Evolutionary conservation across 352 stramenopile genomes (phyloP).

Genomic region (Globisporangium echinulatum): DNA sequence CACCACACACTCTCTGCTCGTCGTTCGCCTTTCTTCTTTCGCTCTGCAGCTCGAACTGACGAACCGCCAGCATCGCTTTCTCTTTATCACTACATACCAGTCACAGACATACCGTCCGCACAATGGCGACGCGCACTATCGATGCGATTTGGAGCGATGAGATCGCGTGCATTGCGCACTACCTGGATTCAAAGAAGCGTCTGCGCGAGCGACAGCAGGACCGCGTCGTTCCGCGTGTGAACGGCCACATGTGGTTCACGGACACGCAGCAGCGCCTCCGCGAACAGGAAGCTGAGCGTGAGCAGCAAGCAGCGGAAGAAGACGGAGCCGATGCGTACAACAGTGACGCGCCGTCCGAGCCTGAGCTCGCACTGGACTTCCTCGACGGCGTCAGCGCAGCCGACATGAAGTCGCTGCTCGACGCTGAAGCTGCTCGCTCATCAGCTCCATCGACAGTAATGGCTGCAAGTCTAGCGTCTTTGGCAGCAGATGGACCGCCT

Average conservation of each 20-base stretch:
- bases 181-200: conserved; percentile 15
- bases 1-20: too few relatives aligned
- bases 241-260: conserved; percentile 30
- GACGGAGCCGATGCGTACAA: conserved; percentile 20
- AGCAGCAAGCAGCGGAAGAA: conserved; percentile 8
- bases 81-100: too few relatives aligned
- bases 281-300: conserved; percentile 15
- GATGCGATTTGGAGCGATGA: conserved; percentile 33
- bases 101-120: too few relatives aligned
- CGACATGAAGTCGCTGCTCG: conserved; percentile 48
- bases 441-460: too few relatives aligned
- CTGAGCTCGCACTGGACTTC: conserved; percentile 43
- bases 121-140: too few relatives aligned
- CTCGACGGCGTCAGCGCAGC: conserved; percentile 37
- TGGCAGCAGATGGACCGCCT: not conserved
- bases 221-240: conserved; percentile 24
- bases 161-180: conserved; percentile 31
- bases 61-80: too few relatives aligned
- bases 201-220: conserved; percentile 12
- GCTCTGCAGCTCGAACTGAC: too few relatives aligned
- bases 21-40: too few relatives aligned
- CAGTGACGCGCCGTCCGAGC: not conserved
- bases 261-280: conserved; percentile 29
- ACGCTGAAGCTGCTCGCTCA: conserved; percentile 19
- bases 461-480: not conserved